phyloP scores from a whole-genome alignment of 2,329 filamentous ascomycete species.

The Leptographium lundbergii region DNA sequence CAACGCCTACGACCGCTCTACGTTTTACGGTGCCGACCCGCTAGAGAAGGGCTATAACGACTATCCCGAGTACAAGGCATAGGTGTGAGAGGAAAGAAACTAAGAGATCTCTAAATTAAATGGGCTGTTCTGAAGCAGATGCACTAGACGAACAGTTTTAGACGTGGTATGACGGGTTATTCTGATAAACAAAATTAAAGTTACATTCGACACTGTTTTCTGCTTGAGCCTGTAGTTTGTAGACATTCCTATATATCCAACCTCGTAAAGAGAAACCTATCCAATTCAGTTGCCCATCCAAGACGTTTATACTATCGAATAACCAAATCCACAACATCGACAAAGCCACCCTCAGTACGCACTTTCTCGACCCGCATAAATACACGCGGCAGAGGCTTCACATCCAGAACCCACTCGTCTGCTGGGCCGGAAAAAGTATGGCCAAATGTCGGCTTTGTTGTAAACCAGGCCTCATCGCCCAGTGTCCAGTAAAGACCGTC shows the following conservation, averaged over 20 bases:
- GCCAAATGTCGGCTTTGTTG: not conserved
- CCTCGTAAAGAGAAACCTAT: too few species aligned
- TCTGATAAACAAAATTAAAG: not conserved
- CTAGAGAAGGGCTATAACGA: slow-evolving; percentile 25
- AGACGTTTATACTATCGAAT: too few species aligned
- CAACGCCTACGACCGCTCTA: slow-evolving; percentile 22
- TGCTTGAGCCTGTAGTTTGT: too few species aligned
- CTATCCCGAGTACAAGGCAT: slow-evolving; percentile 17
- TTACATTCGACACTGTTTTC: too few species aligned
- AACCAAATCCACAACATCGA: not conserved
- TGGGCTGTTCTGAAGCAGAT: too few species aligned
- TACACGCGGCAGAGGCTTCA: not conserved
- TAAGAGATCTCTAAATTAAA: too few species aligned
- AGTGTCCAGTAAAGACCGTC: not conserved
- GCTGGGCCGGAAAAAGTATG: not conserved
- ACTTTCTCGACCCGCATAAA: not conserved
- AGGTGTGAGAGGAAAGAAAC: not conserved
- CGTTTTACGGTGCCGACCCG: slow-evolving; percentile 25
- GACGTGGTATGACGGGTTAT: too few species aligned
- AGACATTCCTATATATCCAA: too few species aligned
- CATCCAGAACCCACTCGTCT: not conserved
- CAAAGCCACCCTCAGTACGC: not conserved
- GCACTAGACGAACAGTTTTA: too few species aligned
- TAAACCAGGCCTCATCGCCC: not conserved
- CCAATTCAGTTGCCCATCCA: too few species aligned